Evolutionary conservation across 768 basidiomycete species (phyloP), one percentile per base, ranked within the genome.

Genomic region (Ephemerocybe angulata): DNA sequence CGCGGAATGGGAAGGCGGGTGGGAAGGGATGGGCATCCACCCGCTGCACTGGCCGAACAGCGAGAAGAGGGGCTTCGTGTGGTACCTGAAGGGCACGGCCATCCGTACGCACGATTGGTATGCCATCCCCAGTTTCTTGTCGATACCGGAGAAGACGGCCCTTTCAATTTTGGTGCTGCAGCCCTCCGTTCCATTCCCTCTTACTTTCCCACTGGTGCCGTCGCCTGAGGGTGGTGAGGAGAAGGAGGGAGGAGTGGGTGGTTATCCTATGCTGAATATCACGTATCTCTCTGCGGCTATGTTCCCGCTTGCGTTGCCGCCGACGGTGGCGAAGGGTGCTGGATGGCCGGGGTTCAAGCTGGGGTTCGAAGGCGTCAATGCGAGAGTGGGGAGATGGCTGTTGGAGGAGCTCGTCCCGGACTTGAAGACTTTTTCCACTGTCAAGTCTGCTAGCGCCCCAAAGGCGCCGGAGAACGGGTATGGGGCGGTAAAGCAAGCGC

Each of bases 41-140:
- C 93, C 94, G 4, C 81, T 80, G 1, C 74, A 70, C 1, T 98
- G 94, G 94, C 93, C 92, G 0, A 86, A 97, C 70, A 90, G 84
- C 60, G 72, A 68, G 30, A 83, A 80, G 61, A 70, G 76, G 1
- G 90, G 86, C 0, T 98, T 97, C 65, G 73, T 80, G 41, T 94
- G 93, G 92, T 77, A 82, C 63, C 83, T 87, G 62, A 84, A 85
- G 58, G 77, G 80, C 24, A 86, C 85, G 0, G 67, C 79, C 19
- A 84, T 95, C 11, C 79, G 83, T 50, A 89, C 81, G 8, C 90
- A 95, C 50, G 95, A 96, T 66, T 97, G 95, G 94, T 90, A 95
- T 66, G 75, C 73, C 38, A 86, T 97, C 41, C 79, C 84, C 2
- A 86, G 88, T 0, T 90, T 95, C 67, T 72, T 92, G 8, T 78